These are phyloP conservation scores for Dioscorea cayenensis DNA, from an alignment of 116 monocot genomes.

Conservation along the genomic window DNA sequence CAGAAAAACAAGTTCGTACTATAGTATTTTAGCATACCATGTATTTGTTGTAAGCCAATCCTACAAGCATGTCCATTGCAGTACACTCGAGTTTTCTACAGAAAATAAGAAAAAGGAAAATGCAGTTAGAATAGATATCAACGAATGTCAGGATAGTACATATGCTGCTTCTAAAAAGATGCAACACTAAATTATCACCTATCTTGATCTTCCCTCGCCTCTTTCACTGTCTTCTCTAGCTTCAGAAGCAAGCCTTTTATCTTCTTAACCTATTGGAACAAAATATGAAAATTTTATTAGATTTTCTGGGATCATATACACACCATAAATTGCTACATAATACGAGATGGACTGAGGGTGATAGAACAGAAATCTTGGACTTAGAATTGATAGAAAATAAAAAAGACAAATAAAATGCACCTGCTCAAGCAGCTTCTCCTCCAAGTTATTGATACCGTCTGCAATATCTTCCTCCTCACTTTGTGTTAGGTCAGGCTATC, in stretches of 20 bases:
- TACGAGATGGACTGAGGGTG: too few species aligned
- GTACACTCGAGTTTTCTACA: slow-evolving; percentile 37
- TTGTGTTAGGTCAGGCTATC: slow-evolving; percentile 48
- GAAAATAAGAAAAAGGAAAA: not conserved
- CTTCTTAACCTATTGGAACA: slow-evolving; percentile 27
- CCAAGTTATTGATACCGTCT: slow-evolving; percentile 27
- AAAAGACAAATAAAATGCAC: slow-evolving; percentile 11
- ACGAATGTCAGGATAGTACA: not conserved
- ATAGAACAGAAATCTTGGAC: not conserved
- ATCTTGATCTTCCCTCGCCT: slow-evolving; percentile 33
- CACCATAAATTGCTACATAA: too few species aligned
- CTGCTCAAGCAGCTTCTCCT: slow-evolving; percentile 41
- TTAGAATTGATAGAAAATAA: not conserved
- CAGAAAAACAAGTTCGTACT: not conserved
- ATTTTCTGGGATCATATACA: too few species aligned
- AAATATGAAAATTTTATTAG: slow-evolving; percentile 4
- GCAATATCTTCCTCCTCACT: slow-evolving; percentile 51
- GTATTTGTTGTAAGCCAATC: slow-evolving; percentile 49
- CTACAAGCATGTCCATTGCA: slow-evolving; percentile 56
- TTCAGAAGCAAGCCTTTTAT: slow-evolving; percentile 30
- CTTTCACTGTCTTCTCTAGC: slow-evolving; percentile 24
- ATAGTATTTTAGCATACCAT: slow-evolving; percentile 24
- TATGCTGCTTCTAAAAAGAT: not conserved
- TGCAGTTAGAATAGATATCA: not conserved
- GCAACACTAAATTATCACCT: slow-evolving; percentile 25